These are phyloP conservation scores for Yamadazyma dendronema DNA, from an alignment of 1,139 yeast genomes.

Conservation along the genomic window DNA sequence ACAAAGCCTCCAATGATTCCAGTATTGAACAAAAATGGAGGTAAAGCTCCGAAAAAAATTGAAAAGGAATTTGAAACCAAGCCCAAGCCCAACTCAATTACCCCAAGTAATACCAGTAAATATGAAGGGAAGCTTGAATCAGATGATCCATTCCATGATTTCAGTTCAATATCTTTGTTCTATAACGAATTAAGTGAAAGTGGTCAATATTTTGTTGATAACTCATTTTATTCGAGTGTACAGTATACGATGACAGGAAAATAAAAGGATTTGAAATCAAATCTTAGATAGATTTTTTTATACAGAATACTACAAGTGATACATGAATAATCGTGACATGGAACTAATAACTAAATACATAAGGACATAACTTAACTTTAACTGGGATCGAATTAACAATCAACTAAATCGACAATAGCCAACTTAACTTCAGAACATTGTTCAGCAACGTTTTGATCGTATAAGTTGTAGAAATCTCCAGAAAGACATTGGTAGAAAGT, in stretches of 20 bases:
- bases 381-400: no score
- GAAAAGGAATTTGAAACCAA: constrained; percentile 30
- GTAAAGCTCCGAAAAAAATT: constrained; percentile 26
- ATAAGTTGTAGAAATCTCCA: constrained; percentile 80
- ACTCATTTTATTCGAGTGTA: constrained; percentile 59
- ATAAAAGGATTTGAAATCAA: constrained; percentile 14
- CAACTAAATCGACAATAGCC: constrained; percentile 62
- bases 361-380: not conserved
- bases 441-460: constrained; percentile 63
- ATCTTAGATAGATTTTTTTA: not conserved
- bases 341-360: not conserved
- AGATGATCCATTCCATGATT: constrained; percentile 79
- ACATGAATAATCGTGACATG: constrained; percentile 4
- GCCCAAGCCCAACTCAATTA: constrained; percentile 17
- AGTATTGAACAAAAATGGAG: constrained; percentile 54
- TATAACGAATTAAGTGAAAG: constrained; percentile 51
- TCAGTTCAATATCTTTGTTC: constrained; percentile 85
- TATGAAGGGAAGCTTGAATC: constrained; percentile 21
- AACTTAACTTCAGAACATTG: constrained; percentile 69
- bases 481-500: constrained; percentile 78
- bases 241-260: constrained; percentile 56
- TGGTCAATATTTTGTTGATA: constrained; percentile 25
- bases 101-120: constrained; percentile 8
- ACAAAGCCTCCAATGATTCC: constrained; percentile 96
- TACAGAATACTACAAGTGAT: not conserved